Conservation (phyloP, 139 green algal genomes). For the Picochlorum sp. region DNA sequence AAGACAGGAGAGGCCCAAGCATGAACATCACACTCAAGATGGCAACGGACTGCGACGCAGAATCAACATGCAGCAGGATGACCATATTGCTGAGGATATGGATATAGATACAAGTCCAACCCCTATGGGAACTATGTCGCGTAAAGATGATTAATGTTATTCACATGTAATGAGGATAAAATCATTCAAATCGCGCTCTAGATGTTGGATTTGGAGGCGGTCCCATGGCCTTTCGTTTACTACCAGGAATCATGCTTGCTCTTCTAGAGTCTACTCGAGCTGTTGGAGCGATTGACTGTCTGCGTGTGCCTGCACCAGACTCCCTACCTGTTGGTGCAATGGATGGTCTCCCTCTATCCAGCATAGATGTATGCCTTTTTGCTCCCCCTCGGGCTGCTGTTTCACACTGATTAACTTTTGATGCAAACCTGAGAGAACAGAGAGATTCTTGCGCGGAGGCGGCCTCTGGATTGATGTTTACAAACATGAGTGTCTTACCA, state of each 20-base stretch:
- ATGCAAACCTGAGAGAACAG: conserved; percentile 82
- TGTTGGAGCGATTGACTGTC: neutral
- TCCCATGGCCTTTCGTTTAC: conserved; percentile 9
- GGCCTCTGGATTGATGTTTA: conserved; percentile 86
- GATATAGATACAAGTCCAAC: conserved; percentile 1
- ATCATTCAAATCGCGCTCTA: neutral
- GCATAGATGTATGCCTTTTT: neutral
- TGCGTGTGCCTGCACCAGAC: neutral
- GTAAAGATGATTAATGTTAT: conserved; percentile 1
- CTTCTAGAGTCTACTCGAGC: conserved; percentile 5
- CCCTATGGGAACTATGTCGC: neutral
- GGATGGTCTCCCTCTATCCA: neutral
- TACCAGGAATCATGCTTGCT: conserved; percentile 15
- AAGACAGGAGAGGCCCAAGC: neutral
- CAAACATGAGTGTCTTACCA: conserved; percentile 93
- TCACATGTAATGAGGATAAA: neutral
- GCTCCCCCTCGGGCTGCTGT: conserved; percentile 68
- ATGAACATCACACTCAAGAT: neutral
- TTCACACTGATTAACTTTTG: conserved; percentile 78
- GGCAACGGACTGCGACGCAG: neutral
- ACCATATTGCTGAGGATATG: neutral
- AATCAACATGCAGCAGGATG: neutral
- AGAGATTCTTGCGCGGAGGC: conserved; percentile 64
- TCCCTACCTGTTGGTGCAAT: neutral
- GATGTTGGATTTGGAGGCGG: neutral